phyloP scores from a whole-genome alignment of 1,139 yeast species.

The Blastobotrys arbuscula region DNA sequence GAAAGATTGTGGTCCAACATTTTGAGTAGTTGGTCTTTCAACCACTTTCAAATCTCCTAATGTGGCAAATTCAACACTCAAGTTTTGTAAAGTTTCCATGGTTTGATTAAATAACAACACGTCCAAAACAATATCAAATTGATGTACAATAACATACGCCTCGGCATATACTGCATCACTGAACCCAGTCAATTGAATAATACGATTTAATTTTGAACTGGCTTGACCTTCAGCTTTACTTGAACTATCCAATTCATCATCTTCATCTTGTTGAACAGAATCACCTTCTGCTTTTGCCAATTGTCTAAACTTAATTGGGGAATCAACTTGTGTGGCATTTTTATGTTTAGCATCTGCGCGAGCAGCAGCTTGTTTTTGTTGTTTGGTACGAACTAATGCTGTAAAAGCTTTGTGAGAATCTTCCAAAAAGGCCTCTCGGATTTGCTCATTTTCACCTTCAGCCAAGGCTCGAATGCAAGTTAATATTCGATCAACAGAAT shows the following conservation, averaged over 20 bases:
- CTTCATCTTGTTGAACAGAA: constrained; percentile 29
- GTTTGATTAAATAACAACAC: constrained; percentile 95
- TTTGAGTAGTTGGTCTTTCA: constrained; percentile 88
- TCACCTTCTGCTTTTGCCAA: constrained; percentile 51
- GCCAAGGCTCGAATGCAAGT: constrained; percentile 74
- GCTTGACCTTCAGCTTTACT: constrained; percentile 49
- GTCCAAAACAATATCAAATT: constrained; percentile 91
- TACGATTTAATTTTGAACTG: constrained; percentile 76
- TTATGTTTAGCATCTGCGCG: constrained; percentile 59
- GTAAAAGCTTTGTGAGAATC: constrained; percentile 84
- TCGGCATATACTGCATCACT: constrained; percentile 98
- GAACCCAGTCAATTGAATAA: constrained; percentile 92
- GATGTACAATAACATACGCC: constrained; percentile 91
- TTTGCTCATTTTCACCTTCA: constrained; percentile 43
- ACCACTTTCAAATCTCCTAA: constrained; percentile 93
- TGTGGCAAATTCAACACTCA: constrained; percentile 93
- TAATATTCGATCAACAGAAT: constrained; percentile 85
- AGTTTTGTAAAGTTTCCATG: constrained; percentile 78
- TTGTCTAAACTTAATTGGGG: constrained; percentile 76
- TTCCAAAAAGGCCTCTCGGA: constrained; percentile 74
- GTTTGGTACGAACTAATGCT: constrained; percentile 48
- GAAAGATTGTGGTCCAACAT: constrained; percentile 95
- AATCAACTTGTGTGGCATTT: constrained; percentile 78
- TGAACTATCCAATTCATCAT: constrained; percentile 39
- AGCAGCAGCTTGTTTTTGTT: constrained; percentile 49